Conservation (phyloP, 1,284 basidiomycete species). For the Boletus hoseneyae region DNA sequence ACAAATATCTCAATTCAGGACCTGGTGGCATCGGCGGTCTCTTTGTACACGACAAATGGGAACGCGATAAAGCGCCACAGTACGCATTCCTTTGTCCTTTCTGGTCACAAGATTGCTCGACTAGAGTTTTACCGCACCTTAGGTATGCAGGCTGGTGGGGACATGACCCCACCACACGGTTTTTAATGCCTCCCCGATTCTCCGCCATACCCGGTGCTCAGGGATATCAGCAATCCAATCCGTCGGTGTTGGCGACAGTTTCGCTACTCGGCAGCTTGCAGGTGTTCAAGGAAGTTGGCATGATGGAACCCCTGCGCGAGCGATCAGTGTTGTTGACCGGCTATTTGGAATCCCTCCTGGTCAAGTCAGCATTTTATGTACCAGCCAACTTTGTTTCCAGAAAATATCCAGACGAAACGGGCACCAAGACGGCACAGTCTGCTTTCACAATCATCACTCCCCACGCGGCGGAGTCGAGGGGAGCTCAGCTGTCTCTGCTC, state of each 20-base stretch:
- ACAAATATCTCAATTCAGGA: slow-evolving; percentile 97
- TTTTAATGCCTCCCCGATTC: slow-evolving; percentile 86
- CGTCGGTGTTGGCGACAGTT: slow-evolving; percentile 76
- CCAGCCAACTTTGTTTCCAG: slow-evolving; percentile 38
- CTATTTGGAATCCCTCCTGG: slow-evolving; percentile 65
- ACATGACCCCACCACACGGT: slow-evolving; percentile 83
- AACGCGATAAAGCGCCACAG: slow-evolving; percentile 56
- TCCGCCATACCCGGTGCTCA: slow-evolving; percentile 85
- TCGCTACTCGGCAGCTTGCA: slow-evolving; percentile 80
- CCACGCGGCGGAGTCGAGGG: slow-evolving; percentile 58
- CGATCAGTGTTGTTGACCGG: slow-evolving; percentile 73
- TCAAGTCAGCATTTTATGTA: slow-evolving; percentile 60
- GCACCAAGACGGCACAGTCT: slow-evolving; percentile 17
- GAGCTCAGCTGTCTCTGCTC: slow-evolving; percentile 82
- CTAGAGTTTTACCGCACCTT: slow-evolving; percentile 8
- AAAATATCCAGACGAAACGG: slow-evolving; percentile 27
- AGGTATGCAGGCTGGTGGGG: slow-evolving; percentile 99
- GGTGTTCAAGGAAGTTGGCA: slow-evolving; percentile 75
- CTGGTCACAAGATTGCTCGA: slow-evolving; percentile 12
- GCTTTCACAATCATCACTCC: slow-evolving; percentile 92
- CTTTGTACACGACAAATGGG: slow-evolving; percentile 85
- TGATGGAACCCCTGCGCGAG: slow-evolving; percentile 64
- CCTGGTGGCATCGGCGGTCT: slow-evolving; percentile 95
- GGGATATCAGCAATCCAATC: slow-evolving; percentile 96
- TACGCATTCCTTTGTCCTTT: slow-evolving; percentile 33